Evolutionary conservation across 768 basidiomycete genomes (phyloP), one percentile per base, ranked within the genome.

Genomic region (Gautieria morchelliformis): DNA sequence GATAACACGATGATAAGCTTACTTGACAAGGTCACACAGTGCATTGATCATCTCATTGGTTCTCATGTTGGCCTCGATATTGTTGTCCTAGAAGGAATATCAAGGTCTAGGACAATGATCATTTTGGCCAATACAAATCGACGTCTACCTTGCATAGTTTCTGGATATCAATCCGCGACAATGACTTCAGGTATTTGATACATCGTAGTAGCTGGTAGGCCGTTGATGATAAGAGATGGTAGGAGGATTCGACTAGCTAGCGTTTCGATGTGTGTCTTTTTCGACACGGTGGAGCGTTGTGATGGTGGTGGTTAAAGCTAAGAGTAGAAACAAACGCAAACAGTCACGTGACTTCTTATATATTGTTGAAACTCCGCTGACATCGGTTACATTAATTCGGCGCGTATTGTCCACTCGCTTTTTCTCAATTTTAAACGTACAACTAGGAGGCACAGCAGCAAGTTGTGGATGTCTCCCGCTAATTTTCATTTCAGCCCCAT

Each of bases 151-250:
- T 89, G 68, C 77, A 77, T 15, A 80, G 61, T 60, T 69, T 75
- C 77, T 89, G 89, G 19, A 79, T 69, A 48, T 79, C 78, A 3
- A 64, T 63, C 50, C 78, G 74, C 56, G 74, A 76, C 69, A 90
- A 76, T 54, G 72, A 75, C 72, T 86, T 52, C 53, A 20, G 53
- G 53, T 14, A 55, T 55, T 15, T 24, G 20, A 19, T 6, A 35
- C 52, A 53, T 53, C 48, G 32, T 24, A 17, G 32, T 30, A 4
- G 32, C 32, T 19, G n/a, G 45, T 14, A 15, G 5, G 24, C 19
- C 17, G n/a, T 46, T 46, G 45, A 20, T 19, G 45, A 11, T 46
- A 11, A 27, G 17, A 20, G 45, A 46, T 19, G 45, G 45, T 27
- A 6, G 45, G 3, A 46, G 45, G 9, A 4, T 46, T 10, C 10